phyloP scores from a whole-genome alignment of 495 filamentous ascomycete genomes.

The Cladorrhinum samala region DNA sequence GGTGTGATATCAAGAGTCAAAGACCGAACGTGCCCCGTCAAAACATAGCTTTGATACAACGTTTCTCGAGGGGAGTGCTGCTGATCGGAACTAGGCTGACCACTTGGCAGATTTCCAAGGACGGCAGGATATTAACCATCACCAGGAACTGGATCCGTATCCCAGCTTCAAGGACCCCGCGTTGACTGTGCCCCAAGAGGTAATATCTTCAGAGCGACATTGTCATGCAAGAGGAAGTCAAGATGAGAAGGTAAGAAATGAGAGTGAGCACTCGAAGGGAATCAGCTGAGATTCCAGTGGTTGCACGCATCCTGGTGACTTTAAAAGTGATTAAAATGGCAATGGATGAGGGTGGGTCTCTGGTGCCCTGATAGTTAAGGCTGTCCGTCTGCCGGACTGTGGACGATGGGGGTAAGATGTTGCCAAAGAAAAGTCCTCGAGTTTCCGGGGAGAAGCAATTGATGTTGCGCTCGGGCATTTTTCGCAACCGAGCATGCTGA shows the following conservation, averaged over 20 bases:
- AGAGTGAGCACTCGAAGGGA: not conserved
- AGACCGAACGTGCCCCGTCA: not conserved
- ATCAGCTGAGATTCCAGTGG: not conserved
- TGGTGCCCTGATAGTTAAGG: not conserved
- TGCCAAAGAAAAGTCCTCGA: too few relatives aligned
- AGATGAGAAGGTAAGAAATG: not conserved
- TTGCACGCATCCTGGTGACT: too few relatives aligned
- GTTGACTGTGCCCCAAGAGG: not conserved
- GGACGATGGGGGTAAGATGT: too few relatives aligned
- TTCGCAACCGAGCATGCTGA: constrained; percentile 1
- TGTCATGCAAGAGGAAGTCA: not conserved
- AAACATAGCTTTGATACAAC: not conserved
- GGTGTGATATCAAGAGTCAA: not conserved
- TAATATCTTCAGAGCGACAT: constrained; percentile 1
- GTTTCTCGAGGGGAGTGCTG: not conserved
- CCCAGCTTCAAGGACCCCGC: constrained; percentile 1
- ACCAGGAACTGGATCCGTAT: constrained; percentile 5
- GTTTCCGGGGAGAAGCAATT: not conserved
- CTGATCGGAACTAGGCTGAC: constrained; percentile 3
- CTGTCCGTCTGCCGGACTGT: not conserved
- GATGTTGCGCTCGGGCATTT: constrained; percentile 3
- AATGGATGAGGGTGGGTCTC: not conserved
- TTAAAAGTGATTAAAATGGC: too few relatives aligned
- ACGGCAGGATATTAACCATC: constrained; percentile 13
- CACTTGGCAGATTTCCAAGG: constrained; percentile 5